A percentile compares a stretch with the other conserved stretches of the same genome.
Evolutionary conservation across 148 eudicot genomes (phyloP).

Genomic region (Persicaria tinctoria): DNA sequence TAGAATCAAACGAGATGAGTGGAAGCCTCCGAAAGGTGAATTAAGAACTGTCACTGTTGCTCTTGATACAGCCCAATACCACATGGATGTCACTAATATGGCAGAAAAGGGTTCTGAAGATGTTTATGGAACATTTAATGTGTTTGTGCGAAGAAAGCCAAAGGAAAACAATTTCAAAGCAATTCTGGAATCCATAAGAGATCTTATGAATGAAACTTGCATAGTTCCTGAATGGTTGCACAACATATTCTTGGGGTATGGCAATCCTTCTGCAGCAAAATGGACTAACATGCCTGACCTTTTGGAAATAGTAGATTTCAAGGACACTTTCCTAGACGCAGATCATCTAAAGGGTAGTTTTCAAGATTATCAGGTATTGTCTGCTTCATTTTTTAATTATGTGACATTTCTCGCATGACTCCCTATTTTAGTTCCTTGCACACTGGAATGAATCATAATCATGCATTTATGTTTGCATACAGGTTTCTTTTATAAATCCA

Average conservation of each 20-base stretch:
- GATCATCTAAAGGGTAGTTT: conserved; percentile 77
- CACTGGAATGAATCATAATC: neutral
- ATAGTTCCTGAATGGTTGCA: conserved; percentile 98
- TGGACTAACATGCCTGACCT: conserved; percentile 96
- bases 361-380: conserved; percentile 60
- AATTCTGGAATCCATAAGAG: conserved; percentile 92
- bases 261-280: conserved; percentile 94
- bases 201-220: conserved; percentile 98
- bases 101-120: conserved; percentile 97
- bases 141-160: conserved; percentile 95
- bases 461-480: conserved; percentile 5
- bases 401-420: neutral
- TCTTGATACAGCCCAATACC: conserved; percentile 91
- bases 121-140: conserved; percentile 78
- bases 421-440: neutral
- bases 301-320: conserved; percentile 82
- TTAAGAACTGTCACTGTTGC: conserved; percentile 93
- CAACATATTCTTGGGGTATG: conserved; percentile 96
- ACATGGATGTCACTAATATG: conserved; percentile 95
- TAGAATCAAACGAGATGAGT: conserved; percentile 89
- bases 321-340: conserved; percentile 85
- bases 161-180: conserved; percentile 99
- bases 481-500: conserved; percentile 61
- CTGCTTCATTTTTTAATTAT: conserved; percentile 11
- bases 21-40: conserved; percentile 99